Evolutionary conservation across 352 stramenopile species (phyloP).

Genomic region (Saprolegnia parasitica): DNA sequence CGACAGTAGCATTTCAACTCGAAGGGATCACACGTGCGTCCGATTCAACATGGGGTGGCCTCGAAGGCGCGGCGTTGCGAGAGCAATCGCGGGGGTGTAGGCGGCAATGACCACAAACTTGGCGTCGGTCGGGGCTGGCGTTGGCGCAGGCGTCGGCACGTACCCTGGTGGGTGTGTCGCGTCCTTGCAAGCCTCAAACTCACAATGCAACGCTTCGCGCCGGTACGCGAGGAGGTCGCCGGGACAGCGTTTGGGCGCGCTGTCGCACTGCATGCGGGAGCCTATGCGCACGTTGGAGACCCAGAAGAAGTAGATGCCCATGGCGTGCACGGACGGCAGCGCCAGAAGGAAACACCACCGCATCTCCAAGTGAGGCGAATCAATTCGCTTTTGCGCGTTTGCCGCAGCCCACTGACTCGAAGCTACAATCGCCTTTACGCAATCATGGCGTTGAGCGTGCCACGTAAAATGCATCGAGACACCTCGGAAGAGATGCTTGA

Average conservation of each 20-base stretch:
- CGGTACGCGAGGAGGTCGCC: background rate
- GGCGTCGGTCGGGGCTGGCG: background rate
- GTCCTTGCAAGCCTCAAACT: background rate
- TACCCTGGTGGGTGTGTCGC: background rate
- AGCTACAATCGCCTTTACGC: too few relatives aligned
- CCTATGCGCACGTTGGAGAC: conserved; percentile 2
- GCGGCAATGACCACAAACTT: conserved; percentile 4
- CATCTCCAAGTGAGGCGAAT: background rate
- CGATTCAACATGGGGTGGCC: too few relatives aligned
- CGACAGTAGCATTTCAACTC: too few relatives aligned
- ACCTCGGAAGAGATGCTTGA: too few relatives aligned
- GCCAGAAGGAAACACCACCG: background rate
- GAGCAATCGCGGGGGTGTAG: background rate
- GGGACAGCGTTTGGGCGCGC: background rate
- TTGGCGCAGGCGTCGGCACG: background rate
- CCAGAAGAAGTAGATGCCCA: conserved; percentile 10
- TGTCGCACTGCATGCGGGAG: conserved; percentile 7
- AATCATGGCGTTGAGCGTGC: too few relatives aligned
- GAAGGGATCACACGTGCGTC: too few relatives aligned
- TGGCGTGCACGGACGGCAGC: background rate
- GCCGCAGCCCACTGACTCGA: background rate
- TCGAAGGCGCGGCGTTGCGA: too few relatives aligned
- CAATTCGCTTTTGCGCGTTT: background rate
- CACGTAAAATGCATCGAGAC: too few relatives aligned
- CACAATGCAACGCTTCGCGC: conserved; percentile 1